Percentiles rank a stretch among this genome's conserved stretches.
Conservation (phyloP, 305 asterid genomes). For the Ilex paraguariensis region DNA sequence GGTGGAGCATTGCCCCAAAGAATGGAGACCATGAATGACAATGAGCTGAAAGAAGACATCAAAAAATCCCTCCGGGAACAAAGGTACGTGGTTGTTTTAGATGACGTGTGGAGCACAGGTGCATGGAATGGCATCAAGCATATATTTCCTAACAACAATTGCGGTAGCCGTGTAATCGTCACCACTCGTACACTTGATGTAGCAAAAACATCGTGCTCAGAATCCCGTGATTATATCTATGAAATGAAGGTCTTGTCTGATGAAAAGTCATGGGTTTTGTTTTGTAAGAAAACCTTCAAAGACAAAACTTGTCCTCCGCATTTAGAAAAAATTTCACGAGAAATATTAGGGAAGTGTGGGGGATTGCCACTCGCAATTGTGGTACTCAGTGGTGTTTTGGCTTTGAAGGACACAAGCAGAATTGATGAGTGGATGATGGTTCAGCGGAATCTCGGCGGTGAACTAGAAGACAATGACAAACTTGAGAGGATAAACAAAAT, state of each 20-base stretch:
- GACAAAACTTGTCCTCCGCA: no score
- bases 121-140: slow-evolving; percentile 8
- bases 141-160: slow-evolving; percentile 5
- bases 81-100: no score
- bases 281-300: slow-evolving; percentile 12
- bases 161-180: no score
- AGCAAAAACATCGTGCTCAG: background rate
- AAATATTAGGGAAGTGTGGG: no score
- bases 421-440: slow-evolving; percentile 17
- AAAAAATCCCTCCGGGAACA: no score
- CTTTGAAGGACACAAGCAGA: background rate
- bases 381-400: no score
- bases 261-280: slow-evolving; percentile 14
- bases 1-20: slow-evolving; percentile 1
- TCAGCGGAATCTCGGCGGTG: slow-evolving; percentile 8
- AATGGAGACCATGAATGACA: slow-evolving; percentile 9
- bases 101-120: slow-evolving; percentile 6
- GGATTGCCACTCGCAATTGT: no score
- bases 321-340: no score
- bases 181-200: no score
- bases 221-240: slow-evolving; percentile 1
- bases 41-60: background rate
- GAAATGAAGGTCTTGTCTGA: slow-evolving; percentile 2
- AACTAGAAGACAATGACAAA: no score
- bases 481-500: no score